A percentile compares a stretch with the other conserved stretches of the same genome.
These are phyloP conservation scores for Limnanthes douglasii DNA, from an alignment of 345 rosid genomes.

Conservation along the genomic window DNA sequence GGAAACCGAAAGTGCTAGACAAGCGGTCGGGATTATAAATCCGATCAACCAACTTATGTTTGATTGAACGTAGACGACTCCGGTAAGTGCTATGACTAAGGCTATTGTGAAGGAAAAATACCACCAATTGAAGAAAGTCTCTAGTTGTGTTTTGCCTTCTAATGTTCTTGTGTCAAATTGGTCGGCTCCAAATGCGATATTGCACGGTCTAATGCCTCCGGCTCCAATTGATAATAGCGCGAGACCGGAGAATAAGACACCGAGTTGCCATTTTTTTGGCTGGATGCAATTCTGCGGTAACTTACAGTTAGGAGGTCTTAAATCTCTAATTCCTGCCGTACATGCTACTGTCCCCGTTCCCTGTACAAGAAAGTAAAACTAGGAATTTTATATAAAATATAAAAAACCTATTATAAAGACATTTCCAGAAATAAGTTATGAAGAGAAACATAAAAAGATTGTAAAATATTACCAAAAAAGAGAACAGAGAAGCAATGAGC, in stretches of 20 bases:
- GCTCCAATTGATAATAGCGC: constrained; percentile 47
- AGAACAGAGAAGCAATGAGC: constrained; percentile 29
- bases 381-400: too few relatives aligned
- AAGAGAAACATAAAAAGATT: too few relatives aligned
- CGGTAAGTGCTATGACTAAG: constrained; percentile 37
- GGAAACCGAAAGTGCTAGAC: constrained; percentile 28
- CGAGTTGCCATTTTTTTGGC: constrained; percentile 35
- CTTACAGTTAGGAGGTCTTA: constrained; percentile 32
- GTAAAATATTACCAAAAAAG: constrained; percentile 31
- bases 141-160: constrained; percentile 34
- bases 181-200: constrained; percentile 77
- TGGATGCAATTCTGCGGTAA: constrained; percentile 4
- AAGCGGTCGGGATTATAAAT: constrained; percentile 39
- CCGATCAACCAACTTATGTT: constrained; percentile 58
- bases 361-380: constrained; percentile 9
- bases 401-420: too few relatives aligned
- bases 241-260: constrained; percentile 25
- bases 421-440: too few relatives aligned
- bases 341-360: constrained; percentile 48
- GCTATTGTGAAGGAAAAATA: constrained; percentile 58
- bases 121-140: constrained; percentile 79
- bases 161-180: constrained; percentile 41
- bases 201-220: constrained; percentile 60
- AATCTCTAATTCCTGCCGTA: constrained; percentile 22
- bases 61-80: constrained; percentile 50